Base-by-base conservation (phyloP, 2,329 filamentous ascomycete genomes). In the Claviceps capensis region DNA sequence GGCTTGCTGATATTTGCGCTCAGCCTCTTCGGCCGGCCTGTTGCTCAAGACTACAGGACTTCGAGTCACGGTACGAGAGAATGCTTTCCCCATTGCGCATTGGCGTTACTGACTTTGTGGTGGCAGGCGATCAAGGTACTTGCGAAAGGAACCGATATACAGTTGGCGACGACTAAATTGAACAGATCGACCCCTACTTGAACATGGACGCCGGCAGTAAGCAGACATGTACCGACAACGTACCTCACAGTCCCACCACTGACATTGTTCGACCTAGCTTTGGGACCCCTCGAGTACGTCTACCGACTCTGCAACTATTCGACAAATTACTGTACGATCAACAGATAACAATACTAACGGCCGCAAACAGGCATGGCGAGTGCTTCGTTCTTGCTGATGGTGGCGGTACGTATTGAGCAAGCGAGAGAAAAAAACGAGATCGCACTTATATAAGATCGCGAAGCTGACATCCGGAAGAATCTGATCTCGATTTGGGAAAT, bases 381-480 rank as follows among this genome's bases (percentile, higher is more conserved):
- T 85, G 86, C 59, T 95, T 91, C 64, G 90, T 96, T 48, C 78
- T 93, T 53, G 81, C 87, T 60, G 88, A 93, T 62, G 87, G 87
- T 57, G 86, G 86, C 59, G 86, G 59, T 49, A 53, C 49, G 43
- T 48, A 11, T 17, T 19, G 17, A 38, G 17, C 48, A 7, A 23
- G 47, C 17, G 13, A 23, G 14, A 26, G 22, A n/a, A 5, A 22
- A 19, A 11, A 16, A 14, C n/a, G 23, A 49, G 2, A 41, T 17
- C 41, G 22, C 17, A 13, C 17, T 9, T 1, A 1, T 30, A 14
- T 2, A 16, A 5, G 22, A 30, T 16, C 16, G 47, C 22, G 5
- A 42, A 47, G 43, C 44, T 47, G 9, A 46, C 44, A 16, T 23
- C 7, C 30, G 48, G 54, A 60, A 73, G 62, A 66, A 65, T 50